These are phyloP conservation scores for Actinidia polygama DNA, from an alignment of 179 eudicot genomes.

Conservation along the genomic window DNA sequence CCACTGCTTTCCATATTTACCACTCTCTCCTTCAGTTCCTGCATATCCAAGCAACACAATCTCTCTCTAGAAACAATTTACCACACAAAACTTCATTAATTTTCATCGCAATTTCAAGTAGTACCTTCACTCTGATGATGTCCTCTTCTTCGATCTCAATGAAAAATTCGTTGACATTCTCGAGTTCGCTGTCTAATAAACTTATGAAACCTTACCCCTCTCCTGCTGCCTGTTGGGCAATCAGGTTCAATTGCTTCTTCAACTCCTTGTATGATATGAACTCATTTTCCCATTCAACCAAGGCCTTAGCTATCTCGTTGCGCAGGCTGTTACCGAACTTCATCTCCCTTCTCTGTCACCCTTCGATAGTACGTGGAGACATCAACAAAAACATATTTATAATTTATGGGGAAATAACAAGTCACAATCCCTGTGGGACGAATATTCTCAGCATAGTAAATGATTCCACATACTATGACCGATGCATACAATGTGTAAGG, in stretches of 20 bases:
- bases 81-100: no score
- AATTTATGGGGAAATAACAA: no score
- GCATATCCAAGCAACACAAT: background rate
- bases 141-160: conserved; percentile 94
- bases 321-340: conserved; percentile 92
- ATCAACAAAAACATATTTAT: no score
- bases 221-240: conserved; percentile 55
- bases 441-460: no score
- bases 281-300: conserved; percentile 93
- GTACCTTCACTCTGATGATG: conserved; percentile 84
- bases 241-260: conserved; percentile 73
- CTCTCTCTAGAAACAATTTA: no score
- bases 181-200: conserved; percentile 80
- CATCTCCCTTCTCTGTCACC: conserved; percentile 28
- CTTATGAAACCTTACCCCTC: conserved; percentile 70
- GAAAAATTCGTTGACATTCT: conserved; percentile 83
- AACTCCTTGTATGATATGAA: conserved; percentile 85
- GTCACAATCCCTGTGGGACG: no score
- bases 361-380: no score
- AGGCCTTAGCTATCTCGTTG: conserved; percentile 84
- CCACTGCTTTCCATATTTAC: conserved; percentile 45
- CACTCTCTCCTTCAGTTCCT: conserved; percentile 74
- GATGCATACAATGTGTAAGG: no score
- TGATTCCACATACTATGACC: no score
- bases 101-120: no score